phyloP scores from a whole-genome alignment of 345 rosid species.

The Populus davidiana region DNA sequence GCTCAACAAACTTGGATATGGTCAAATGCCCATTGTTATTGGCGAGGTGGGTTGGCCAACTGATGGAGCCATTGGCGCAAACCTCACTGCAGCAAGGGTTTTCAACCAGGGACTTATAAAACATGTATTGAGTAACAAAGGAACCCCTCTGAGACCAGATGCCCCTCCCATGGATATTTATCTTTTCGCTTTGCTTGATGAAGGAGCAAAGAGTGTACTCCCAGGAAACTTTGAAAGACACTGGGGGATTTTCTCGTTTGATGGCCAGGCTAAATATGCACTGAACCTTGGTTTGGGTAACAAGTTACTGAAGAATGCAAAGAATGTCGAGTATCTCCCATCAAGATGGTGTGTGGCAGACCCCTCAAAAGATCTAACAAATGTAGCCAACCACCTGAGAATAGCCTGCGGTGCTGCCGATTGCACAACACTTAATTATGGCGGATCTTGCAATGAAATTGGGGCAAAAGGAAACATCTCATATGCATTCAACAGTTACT shows the following conservation, averaged over 20 bases:
- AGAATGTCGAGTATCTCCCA: slow-evolving; percentile 73
- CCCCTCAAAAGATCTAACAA: slow-evolving; percentile 60
- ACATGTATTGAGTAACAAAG: slow-evolving; percentile 64
- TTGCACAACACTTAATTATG: slow-evolving; percentile 82
- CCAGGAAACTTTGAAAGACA: slow-evolving; percentile 96
- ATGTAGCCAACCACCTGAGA: slow-evolving; percentile 63
- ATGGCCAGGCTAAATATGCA: slow-evolving; percentile 91
- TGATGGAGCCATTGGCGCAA: slow-evolving; percentile 78
- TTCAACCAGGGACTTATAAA: slow-evolving; percentile 87
- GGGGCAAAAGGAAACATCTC: slow-evolving; percentile 86
- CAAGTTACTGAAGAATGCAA: slow-evolving; percentile 62
- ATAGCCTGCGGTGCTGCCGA: slow-evolving; percentile 79
- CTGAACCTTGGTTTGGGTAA: slow-evolving; percentile 76
- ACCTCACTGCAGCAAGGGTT: slow-evolving; percentile 74
- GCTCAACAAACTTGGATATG: slow-evolving; percentile 73
- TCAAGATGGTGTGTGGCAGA: slow-evolving; percentile 94
- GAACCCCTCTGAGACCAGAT: slow-evolving; percentile 88
- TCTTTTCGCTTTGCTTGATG: slow-evolving; percentile 85
- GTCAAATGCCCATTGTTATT: slow-evolving; percentile 83
- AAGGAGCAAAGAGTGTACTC: slow-evolving; percentile 76
- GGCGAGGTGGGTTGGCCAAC: slow-evolving; percentile 99
- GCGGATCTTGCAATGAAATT: slow-evolving; percentile 83
- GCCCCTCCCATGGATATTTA: slow-evolving; percentile 75
- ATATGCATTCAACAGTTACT: slow-evolving; percentile 92
- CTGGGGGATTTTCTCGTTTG: slow-evolving; percentile 96